Evolutionary conservation across 139 green algal species (phyloP).

Genomic region (Deuterostichococcus epilithicus): DNA sequence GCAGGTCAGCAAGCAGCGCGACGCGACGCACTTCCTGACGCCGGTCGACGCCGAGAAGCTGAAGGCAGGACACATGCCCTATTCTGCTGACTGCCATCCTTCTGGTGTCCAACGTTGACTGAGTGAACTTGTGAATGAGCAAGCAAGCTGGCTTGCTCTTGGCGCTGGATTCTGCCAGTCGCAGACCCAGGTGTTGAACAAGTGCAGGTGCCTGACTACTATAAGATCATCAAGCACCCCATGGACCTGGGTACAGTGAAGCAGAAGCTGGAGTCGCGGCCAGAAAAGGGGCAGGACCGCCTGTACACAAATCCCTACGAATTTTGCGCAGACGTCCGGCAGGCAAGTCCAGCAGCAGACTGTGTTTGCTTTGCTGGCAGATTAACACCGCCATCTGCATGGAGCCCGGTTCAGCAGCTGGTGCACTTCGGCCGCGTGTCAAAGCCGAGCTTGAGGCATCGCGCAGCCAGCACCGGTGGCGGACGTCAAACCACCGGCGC

Average conservation of each 20-base stretch:
- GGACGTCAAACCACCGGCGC: slow-evolving; percentile 3
- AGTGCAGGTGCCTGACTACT: slow-evolving; percentile 60
- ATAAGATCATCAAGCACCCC: slow-evolving; percentile 62
- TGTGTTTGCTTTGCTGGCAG: not conserved
- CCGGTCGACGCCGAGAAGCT: slow-evolving; percentile 40
- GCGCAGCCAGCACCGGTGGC: not conserved
- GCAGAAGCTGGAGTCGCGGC: slow-evolving; percentile 8
- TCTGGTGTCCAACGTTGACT: too few species aligned
- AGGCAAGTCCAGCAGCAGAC: not conserved
- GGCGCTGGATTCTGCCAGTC: too few species aligned
- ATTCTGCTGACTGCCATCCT: too few species aligned
- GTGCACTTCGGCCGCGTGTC: not conserved
- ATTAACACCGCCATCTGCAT: not conserved
- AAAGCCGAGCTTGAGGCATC: not conserved
- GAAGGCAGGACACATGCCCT: not conserved
- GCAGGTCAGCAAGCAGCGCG: not conserved
- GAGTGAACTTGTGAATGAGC: too few species aligned
- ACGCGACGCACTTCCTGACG: slow-evolving; percentile 22
- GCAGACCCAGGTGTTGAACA: too few species aligned
- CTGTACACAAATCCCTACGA: slow-evolving; percentile 40
- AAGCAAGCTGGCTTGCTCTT: too few species aligned
- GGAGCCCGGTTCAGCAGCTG: not conserved
- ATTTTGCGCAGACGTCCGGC: slow-evolving; percentile 54
- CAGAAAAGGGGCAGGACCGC: slow-evolving; percentile 10
- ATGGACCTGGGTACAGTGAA: slow-evolving; percentile 69